Base-by-base conservation (phyloP, 441 rosid genomes). In the Syzygium syzygioides region DNA sequence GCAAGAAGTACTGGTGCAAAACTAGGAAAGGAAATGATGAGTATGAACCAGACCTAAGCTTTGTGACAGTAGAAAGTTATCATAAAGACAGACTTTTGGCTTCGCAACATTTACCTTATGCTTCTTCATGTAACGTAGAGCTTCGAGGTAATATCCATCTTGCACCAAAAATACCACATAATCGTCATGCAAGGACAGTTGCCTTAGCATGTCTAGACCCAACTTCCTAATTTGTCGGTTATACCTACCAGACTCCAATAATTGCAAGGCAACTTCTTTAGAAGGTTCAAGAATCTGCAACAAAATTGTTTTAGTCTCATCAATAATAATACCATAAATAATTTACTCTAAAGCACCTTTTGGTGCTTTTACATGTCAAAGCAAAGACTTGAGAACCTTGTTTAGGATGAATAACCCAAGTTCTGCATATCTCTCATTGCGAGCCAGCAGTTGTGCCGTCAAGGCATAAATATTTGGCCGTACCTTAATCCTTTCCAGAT, bases 191-290 rank as follows among this genome's bases (percentile, higher is more conserved):
- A 97, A 91, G 55, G 93, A 93, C 90, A 98, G 99, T 91, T 98
- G 99, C 92, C 99, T 95, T 91, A 97, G 90, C 99, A 98, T 98
- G 86, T 98, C 99, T 85, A 94, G 92, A 88, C 98, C 99, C 89
- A 98, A 93, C 93, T 98, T 97, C 95, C 98, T 94, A 80, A 94
- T 94, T 90, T 92, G 94, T 34, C 68, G 76, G 91, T 94, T 95
- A 88, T 95, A 97, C 84, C 95, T 88, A 87, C 99, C 99, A 4
- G 96, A 94, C 90, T 96, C 99, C 76, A 96, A 91, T 86, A 97
- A 97, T 91, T 98, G 99, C 92, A 97, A 86, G 85, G 99, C 99
- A 41, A 97, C 99, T 93, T 98, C 98, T 92, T 96, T 98, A 28
- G 99, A 98, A 79, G 98, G 99, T 90, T 97, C 99, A 50, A 98